Conservation (phyloP, 495 filamentous ascomycete species). For the Penicillium cinerascens region DNA sequence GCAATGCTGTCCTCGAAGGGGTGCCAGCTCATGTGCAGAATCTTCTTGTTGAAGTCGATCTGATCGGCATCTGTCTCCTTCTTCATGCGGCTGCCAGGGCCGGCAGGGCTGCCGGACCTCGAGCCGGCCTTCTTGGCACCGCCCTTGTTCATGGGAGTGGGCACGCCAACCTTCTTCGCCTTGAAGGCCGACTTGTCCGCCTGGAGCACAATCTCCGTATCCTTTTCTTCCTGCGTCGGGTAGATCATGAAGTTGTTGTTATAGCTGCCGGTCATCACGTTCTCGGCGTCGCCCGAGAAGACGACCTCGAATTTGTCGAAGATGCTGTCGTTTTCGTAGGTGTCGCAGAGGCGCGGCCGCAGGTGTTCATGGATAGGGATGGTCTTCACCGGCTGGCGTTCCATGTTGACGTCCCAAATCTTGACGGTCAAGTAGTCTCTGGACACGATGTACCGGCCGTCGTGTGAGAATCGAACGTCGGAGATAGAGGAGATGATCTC, state of each 20-base stretch:
- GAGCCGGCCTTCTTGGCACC: constrained; percentile 80
- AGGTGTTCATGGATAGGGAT: constrained; percentile 98
- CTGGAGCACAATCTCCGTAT: constrained; percentile 95
- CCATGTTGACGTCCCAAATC: constrained; percentile 99
- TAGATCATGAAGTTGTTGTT: constrained; percentile 99
- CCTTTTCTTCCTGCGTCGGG: constrained; percentile 89
- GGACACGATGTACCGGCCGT: constrained; percentile 95
- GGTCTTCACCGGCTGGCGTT: constrained; percentile 92
- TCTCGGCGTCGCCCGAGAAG: constrained; percentile 95
- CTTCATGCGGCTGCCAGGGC: constrained; percentile 89
- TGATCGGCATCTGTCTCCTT: constrained; percentile 99
- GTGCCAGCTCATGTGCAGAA: constrained; percentile 99
- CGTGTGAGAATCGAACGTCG: constrained; percentile 93
- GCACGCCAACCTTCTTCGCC: constrained; percentile 98
- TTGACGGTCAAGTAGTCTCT: constrained; percentile 98
- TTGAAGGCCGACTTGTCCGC: constrained; percentile 99
- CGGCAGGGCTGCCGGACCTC: constrained; percentile 84
- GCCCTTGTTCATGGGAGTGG: constrained; percentile 90
- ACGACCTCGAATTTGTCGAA: constrained; percentile 99
- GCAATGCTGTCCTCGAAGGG: constrained; percentile 99
- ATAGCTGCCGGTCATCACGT: constrained; percentile 99
- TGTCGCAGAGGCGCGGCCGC: constrained; percentile 90
- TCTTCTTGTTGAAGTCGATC: constrained; percentile 99
- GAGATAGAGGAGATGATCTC: constrained; percentile 99
- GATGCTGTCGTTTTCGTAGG: constrained; percentile 98